Evolutionary conservation across 1,139 yeast genomes (phyloP).

Genomic region (Sugiyamaella xylanicola): DNA sequence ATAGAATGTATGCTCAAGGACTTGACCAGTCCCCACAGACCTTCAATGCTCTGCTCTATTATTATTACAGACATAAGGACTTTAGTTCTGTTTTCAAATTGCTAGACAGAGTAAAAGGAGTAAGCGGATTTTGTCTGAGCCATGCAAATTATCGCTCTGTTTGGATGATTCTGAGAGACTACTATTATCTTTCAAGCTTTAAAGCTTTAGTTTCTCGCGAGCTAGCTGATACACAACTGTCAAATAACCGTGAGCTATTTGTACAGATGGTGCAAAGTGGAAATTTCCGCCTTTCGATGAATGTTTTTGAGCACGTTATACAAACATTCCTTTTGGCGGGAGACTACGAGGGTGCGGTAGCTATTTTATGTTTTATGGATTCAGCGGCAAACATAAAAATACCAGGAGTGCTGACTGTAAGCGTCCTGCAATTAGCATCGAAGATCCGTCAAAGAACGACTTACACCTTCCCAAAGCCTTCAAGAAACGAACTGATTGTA

Average conservation of each 20-base stretch:
- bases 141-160: conserved; percentile 30
- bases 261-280: conserved; percentile 27
- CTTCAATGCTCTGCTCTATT: conserved; percentile 30
- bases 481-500: conserved; percentile 25
- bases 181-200: conserved; percentile 20
- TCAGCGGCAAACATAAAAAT: conserved; percentile 27
- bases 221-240: conserved; percentile 1
- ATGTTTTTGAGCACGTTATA: conserved; percentile 32
- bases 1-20: conserved; percentile 27
- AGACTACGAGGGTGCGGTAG: conserved; percentile 30
- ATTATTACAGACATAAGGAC: conserved; percentile 30
- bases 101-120: conserved; percentile 15
- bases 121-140: conserved; percentile 19
- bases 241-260: conserved; percentile 26
- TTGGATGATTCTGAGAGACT: conserved; percentile 36
- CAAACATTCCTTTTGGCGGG: conserved; percentile 33
- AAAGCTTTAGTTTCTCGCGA: neutral
- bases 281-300: conserved; percentile 29
- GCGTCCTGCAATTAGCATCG: conserved; percentile 29
- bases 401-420: conserved; percentile 27
- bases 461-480: conserved; percentile 24
- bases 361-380: conserved; percentile 33
- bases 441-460: conserved; percentile 20
- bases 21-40: conserved; percentile 28
- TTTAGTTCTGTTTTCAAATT: conserved; percentile 29